Evolutionary conservation across 2,329 filamentous ascomycete species (phyloP), one percentile per base, ranked within the genome.

Genomic region (Colletotrichum brevisporum): DNA sequence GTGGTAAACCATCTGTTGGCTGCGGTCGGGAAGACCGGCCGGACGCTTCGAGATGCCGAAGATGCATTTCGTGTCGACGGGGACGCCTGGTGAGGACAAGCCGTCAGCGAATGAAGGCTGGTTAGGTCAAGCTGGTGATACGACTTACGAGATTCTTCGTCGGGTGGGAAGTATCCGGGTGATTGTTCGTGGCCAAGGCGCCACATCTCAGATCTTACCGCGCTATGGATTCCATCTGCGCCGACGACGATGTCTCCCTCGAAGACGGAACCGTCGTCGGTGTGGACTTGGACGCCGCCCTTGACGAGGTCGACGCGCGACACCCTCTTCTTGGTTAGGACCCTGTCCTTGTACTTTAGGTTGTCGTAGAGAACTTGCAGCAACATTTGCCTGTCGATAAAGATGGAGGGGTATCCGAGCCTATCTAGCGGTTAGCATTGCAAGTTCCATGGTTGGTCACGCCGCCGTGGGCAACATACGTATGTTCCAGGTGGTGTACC

Each of bases 161-260:
- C 62, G 0, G 21, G 39, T 0, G 71, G 43, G 27, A 78, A 77
- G 50, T 73, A 74, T 5, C 74, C 76, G 0, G 75, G 73, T 16
- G 74, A 55, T 1, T 71, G 63, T 39, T 74, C 67, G 27, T 73
- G 56, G 15, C 57, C 75, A 0, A 75, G 65, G 5, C 73, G 71
- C 45, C 57, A 67, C 76, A 78, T 78, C 26, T 81, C 77, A 5
- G 71, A 50, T 3, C 82, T 72, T 0, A 81, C 75, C 0, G 66
- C 70, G 68, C 82, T 84, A 61, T 82, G 76, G n/a, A 84, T 76
- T 1, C 83, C 82, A 48, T 84, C 82, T 0, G 78, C 78, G 0
- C 82, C 81, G 0, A 83, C 74, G 0, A 84, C 67, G 0, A 84
- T 72, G 26, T 78, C 75, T 1, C 80, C 82, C 1, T 70, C 51